Conservation (phyloP, 257 asterid genomes). For the Ophiorrhiza pumila region DNA sequence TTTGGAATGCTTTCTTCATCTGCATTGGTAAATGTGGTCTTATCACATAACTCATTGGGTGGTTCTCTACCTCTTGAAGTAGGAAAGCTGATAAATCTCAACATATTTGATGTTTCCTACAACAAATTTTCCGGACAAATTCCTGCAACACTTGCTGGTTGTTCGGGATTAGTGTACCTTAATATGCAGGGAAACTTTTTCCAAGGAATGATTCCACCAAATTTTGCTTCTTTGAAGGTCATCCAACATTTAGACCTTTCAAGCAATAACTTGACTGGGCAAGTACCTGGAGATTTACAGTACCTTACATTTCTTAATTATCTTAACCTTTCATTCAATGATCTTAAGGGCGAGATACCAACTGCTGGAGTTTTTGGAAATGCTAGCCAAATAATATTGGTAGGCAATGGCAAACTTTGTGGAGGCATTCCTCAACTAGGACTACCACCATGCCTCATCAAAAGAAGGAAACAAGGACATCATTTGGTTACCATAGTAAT, state of each 20-base stretch:
- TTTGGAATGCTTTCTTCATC: neutral
- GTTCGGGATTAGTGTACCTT: neutral
- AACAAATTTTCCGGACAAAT: neutral
- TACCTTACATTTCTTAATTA: conserved; percentile 10
- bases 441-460: too few relatives aligned
- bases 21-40: accelerated
- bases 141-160: neutral
- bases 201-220: conserved; percentile 17
- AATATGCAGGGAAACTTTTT: conserved; percentile 20
- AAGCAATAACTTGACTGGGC: conserved; percentile 26
- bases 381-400: conserved; percentile 16
- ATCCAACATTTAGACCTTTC: conserved; percentile 21
- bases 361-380: conserved; percentile 17
- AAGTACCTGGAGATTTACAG: conserved; percentile 21
- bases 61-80: neutral
- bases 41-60: neutral
- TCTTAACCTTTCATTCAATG: conserved; percentile 26
- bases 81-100: conserved; percentile 1
- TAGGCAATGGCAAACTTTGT: conserved; percentile 21
- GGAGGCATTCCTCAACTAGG: too few relatives aligned
- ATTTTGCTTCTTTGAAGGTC: conserved; percentile 21
- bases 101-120: conserved; percentile 13
- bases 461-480: too few relatives aligned
- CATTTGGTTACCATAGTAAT: too few relatives aligned
- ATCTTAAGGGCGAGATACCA: conserved; percentile 29